These are phyloP conservation scores for Alternaria postmessia DNA, from an alignment of 2,329 filamentous ascomycete species.

Conservation along the genomic window DNA sequence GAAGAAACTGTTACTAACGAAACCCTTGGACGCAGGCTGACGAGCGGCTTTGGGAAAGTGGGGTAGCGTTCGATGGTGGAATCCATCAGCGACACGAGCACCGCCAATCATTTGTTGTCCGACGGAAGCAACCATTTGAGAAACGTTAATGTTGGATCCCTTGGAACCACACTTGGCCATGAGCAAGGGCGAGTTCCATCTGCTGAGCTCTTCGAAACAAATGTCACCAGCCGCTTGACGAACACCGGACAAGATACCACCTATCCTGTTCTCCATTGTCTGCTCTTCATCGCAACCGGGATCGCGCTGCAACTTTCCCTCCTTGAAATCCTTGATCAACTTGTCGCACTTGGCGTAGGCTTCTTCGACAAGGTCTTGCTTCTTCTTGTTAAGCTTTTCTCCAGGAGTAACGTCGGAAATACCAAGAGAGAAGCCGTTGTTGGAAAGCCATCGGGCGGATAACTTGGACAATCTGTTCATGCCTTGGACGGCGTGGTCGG, in stretches of 20 bases:
- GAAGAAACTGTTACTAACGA: slow-evolving; percentile 97
- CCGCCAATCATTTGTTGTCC: slow-evolving; percentile 98
- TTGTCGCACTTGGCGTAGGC: slow-evolving; percentile 84
- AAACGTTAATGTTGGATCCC: slow-evolving; percentile 96
- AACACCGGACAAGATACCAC: slow-evolving; percentile 89
- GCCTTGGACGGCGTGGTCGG: slow-evolving; percentile 83
- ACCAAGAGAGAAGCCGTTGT: slow-evolving; percentile 94
- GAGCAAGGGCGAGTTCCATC: slow-evolving; percentile 89
- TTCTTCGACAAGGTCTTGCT: slow-evolving; percentile 75
- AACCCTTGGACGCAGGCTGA: slow-evolving; percentile 93
- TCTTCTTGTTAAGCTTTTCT: slow-evolving; percentile 72
- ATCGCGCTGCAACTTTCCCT: slow-evolving; percentile 82
- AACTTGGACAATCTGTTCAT: slow-evolving; percentile 96
- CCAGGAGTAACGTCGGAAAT: slow-evolving; percentile 94
- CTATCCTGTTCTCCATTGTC: slow-evolving; percentile 89
- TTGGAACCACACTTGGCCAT: slow-evolving; percentile 99
- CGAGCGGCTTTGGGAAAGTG: slow-evolving; percentile 95
- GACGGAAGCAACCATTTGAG: slow-evolving; percentile 97
- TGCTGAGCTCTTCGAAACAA: slow-evolving; percentile 88
- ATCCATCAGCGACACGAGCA: slow-evolving; percentile 91
- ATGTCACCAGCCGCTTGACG: slow-evolving; percentile 89
- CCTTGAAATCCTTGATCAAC: slow-evolving; percentile 82
- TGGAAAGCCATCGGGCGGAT: slow-evolving; percentile 85
- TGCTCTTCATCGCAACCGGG: slow-evolving; percentile 90
- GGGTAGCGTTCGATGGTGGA: slow-evolving; percentile 92